Conservation (phyloP, 106 monocot genomes). For the Agapanthus africanus region DNA sequence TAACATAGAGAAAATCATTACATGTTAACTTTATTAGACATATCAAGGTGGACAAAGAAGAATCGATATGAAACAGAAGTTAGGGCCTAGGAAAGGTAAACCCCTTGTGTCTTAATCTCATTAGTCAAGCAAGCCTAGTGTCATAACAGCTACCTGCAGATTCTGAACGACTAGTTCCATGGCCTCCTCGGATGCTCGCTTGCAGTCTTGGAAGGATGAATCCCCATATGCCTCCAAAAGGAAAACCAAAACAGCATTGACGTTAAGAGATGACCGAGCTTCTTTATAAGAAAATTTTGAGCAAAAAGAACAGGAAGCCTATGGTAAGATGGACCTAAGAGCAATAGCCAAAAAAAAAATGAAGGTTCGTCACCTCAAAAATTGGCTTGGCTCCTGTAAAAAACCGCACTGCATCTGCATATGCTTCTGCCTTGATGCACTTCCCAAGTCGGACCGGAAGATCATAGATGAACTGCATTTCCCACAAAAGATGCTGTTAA, state of each 20-base stretch:
- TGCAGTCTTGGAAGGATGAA: conserved; percentile 95
- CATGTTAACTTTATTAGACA: not conserved
- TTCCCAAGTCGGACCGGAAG: conserved; percentile 81
- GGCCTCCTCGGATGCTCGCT: conserved; percentile 91
- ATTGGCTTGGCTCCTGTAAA: conserved; percentile 94
- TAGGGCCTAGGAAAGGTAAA: not conserved
- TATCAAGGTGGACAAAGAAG: not conserved
- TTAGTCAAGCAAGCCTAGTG: not conserved
- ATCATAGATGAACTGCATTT: conserved; percentile 93
- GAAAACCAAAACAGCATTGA: not conserved
- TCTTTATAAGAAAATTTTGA: not conserved
- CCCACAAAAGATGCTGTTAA: not conserved
- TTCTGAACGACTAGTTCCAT: conserved; percentile 69
- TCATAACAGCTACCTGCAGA: conserved; percentile 72
- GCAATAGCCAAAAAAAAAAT: not conserved
- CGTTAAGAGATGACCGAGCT: not conserved
- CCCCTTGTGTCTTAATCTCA: not conserved
- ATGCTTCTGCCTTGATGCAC: conserved; percentile 93
- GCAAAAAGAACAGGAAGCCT: not conserved
- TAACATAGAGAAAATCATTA: not conserved
- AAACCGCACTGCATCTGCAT: conserved; percentile 92
- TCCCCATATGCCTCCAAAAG: conserved; percentile 80
- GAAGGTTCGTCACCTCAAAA: conserved; percentile 75
- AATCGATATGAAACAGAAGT: not conserved
- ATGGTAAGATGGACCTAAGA: not conserved